phyloP scores from a whole-genome alignment of 768 basidiomycete genomes.

The Pisolithus marmoratus region DNA sequence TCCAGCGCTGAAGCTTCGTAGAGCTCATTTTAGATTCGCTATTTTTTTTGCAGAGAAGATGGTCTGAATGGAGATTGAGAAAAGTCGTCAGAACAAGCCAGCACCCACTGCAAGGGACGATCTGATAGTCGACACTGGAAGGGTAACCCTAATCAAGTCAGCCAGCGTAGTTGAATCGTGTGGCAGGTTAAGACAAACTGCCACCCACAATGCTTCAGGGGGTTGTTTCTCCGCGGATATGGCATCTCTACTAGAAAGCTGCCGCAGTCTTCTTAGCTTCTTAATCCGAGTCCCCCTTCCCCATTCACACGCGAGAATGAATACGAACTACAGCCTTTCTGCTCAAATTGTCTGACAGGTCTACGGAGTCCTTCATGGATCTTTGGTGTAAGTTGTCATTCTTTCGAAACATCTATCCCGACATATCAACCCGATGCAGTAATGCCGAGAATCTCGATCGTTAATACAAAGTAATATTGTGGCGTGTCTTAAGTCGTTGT shows the following conservation, averaged over 20 bases:
- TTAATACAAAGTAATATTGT: neutral
- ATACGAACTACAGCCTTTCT: conserved; percentile 6
- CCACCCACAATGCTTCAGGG: neutral
- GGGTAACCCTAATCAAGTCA: neutral
- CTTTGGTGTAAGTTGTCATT: neutral
- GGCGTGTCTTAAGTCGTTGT: neutral
- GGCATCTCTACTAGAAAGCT: conserved; percentile 1
- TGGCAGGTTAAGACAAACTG: neutral
- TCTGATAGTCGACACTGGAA: neutral
- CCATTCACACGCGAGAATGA: conserved; percentile 15
- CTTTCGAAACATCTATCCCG: neutral
- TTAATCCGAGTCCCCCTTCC: conserved; percentile 7
- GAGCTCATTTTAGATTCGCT: neutral
- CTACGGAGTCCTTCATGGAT: neutral
- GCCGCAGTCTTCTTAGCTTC: conserved; percentile 13
- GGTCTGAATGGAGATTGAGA: neutral
- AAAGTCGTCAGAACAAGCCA: neutral
- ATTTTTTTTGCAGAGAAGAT: neutral
- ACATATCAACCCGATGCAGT: neutral
- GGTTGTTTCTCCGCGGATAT: conserved; percentile 23
- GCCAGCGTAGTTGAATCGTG: neutral
- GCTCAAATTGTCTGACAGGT: neutral
- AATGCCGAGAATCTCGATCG: neutral
- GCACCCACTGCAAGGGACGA: neutral
- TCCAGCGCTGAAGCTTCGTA: neutral